Evolutionary conservation across 129 eudicot genomes (phyloP), one percentile per base, ranked within the genome.

Genomic region (Artemisia tridentata): DNA sequence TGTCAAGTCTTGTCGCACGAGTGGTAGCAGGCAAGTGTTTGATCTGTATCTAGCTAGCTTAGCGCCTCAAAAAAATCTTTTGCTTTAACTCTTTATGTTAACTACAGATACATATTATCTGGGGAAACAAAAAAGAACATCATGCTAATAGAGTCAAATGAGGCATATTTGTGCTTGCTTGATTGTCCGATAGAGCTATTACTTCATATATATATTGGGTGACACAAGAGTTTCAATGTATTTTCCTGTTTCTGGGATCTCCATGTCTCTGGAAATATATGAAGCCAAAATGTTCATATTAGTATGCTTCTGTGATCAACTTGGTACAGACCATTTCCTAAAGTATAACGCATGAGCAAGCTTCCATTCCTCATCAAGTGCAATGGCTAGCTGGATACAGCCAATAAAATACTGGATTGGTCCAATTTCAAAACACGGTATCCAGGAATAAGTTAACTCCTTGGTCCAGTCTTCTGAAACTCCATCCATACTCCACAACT

Each of bases 321-420:
- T 34, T 5, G 5, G 65, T 8, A 54, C 19, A 55, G 9, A 29
- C 11, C 4, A 11, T 19, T 7, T 18, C 5, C 11, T 0, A 0
- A 5, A 54, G 18, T 13, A 48, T 10, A 48, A 48, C 2, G 52
- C 53, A 54, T 56, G 53, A 69, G 53, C 74, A 27, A 69, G 19
- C 34, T 69, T 55, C 74, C 74, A 41, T 69, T 45, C 74, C 41
- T 45, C 74, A 55, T 55, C 41, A 21, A 1, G 18, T 69, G 63
- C 18, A 69, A 12, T 6, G 45, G 23, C 4, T 14, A 3, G 18
- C 4, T 14, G 7, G 18, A 47, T n/a, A 18, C 18, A 48, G 14
- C 52, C 52, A 29, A 29, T 29, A 29, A 29, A 29, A 29, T 29
- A 29, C 6, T 29, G 34, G 34, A 29, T 48, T 48, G n/a, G n/a